These are phyloP conservation scores for Elongisporangium undulatum DNA, from an alignment of 352 stramenopile species.

Conservation along the genomic window DNA sequence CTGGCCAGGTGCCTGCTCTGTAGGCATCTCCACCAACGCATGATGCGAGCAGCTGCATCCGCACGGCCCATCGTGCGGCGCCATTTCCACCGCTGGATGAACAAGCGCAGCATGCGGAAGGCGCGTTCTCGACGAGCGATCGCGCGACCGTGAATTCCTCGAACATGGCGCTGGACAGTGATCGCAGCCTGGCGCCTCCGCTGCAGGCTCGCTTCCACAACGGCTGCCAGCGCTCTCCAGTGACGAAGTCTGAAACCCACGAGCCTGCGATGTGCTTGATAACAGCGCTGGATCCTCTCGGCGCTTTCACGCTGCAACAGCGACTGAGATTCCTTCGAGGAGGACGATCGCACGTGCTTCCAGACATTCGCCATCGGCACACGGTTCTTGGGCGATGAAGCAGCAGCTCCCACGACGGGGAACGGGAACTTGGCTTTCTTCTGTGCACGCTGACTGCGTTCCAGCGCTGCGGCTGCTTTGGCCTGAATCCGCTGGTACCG, in stretches of 20 bases:
- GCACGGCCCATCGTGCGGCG: slow-evolving; percentile 10
- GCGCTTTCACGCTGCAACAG: slow-evolving; percentile 1
- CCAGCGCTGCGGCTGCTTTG: neutral
- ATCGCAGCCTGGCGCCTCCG: slow-evolving; percentile 22
- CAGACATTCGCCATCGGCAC: slow-evolving; percentile 1
- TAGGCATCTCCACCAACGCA: slow-evolving; percentile 35
- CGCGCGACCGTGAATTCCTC: slow-evolving; percentile 19
- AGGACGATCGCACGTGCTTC: neutral
- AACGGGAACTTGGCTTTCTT: neutral
- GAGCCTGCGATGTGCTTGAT: slow-evolving; percentile 12
- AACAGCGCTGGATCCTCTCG: slow-evolving; percentile 24
- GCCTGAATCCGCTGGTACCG: neutral
- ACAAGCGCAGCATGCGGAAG: slow-evolving; percentile 16
- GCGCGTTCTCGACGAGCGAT: slow-evolving; percentile 19
- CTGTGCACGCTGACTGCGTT: neutral
- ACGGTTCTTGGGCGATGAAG: slow-evolving; percentile 5
- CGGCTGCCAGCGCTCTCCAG: slow-evolving; percentile 21
- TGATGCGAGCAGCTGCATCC: slow-evolving; percentile 23
- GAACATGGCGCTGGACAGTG: slow-evolving; percentile 26
- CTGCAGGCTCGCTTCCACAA: slow-evolving; percentile 24
- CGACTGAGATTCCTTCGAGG: neutral
- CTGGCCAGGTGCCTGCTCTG: slow-evolving; percentile 19
- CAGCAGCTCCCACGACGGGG: slow-evolving; percentile 2
- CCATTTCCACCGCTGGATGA: slow-evolving; percentile 38
- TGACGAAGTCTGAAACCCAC: slow-evolving; percentile 5